Evolutionary conservation across 2,329 filamentous ascomycete species (phyloP).

Genomic region (Colletotrichum higginsianum): DNA sequence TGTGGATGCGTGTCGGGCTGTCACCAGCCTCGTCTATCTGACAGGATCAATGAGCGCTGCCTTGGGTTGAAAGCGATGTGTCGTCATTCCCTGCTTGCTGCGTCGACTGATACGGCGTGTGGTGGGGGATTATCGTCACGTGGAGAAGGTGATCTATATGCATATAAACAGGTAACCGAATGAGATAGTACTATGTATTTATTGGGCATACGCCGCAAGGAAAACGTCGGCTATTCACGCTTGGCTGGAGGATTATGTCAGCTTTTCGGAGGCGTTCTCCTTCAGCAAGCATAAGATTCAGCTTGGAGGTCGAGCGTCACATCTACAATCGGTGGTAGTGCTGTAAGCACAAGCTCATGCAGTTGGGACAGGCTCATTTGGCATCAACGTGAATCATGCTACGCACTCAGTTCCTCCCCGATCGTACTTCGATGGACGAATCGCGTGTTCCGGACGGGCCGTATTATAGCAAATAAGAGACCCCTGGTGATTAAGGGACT

Average conservation of each 20-base stretch:
- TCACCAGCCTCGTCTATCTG: slow-evolving; percentile 37
- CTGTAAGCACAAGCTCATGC: background rate
- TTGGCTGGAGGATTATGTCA: background rate
- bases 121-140: slow-evolving; percentile 40
- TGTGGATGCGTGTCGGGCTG: slow-evolving; percentile 28
- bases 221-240: slow-evolving; percentile 10
- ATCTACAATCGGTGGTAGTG: background rate
- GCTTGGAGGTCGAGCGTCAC: slow-evolving; percentile 22
- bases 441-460: slow-evolving; percentile 16
- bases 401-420: background rate
- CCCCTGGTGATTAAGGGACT: slow-evolving; percentile 2
- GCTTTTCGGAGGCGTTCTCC: no score
- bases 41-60: slow-evolving; percentile 35
- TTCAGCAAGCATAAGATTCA: background rate
- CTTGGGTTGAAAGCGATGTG: slow-evolving; percentile 37
- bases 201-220: background rate
- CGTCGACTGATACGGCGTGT: slow-evolving; percentile 32
- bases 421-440: background rate
- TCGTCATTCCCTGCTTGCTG: slow-evolving; percentile 36
- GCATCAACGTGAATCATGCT: background rate
- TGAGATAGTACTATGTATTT: background rate
- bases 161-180: background rate
- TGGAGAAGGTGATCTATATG: slow-evolving; percentile 21
- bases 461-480: slow-evolving; percentile 27
- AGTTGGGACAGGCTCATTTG: background rate